A percentile compares a stretch with the other conserved stretches of the same genome.
These are phyloP conservation scores for Penicillium bialowiezense DNA, from an alignment of 495 filamentous ascomycete genomes.

Conservation along the genomic window DNA sequence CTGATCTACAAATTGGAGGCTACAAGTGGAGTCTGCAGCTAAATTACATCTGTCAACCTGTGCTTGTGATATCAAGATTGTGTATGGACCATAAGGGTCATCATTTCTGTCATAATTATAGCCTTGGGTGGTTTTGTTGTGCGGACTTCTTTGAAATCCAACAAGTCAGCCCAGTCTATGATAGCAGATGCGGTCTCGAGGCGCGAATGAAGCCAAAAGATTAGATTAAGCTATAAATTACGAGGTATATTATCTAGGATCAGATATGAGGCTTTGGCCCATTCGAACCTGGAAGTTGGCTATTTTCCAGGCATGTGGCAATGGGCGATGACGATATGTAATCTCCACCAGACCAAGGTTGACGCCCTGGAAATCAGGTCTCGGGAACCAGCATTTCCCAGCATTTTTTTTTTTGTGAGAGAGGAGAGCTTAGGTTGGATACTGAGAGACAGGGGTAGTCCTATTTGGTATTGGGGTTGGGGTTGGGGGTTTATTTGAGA, in stretches of 20 bases:
- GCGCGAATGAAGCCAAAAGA: neutral
- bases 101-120: too few relatives aligned
- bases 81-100: neutral
- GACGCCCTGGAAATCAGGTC: neutral
- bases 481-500: neutral
- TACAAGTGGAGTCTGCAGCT: conserved; percentile 1
- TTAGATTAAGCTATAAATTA: neutral
- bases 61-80: neutral
- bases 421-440: neutral
- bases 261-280: neutral
- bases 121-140: conserved; percentile 10
- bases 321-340: conserved; percentile 13
- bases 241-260: neutral
- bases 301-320: conserved; percentile 12
- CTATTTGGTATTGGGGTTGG: neutral
- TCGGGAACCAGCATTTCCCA: neutral
- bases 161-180: neutral
- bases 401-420: too few relatives aligned
- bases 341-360: conserved; percentile 8
- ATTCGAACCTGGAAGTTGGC: neutral
- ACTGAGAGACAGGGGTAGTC: neutral
- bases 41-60: neutral
- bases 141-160: conserved; percentile 1
- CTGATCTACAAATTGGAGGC: neutral
- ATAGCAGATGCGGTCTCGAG: neutral